These are phyloP conservation scores for Westerdykella sp. DNA, from an alignment of 2,329 filamentous ascomycete species.

Conservation along the genomic window DNA sequence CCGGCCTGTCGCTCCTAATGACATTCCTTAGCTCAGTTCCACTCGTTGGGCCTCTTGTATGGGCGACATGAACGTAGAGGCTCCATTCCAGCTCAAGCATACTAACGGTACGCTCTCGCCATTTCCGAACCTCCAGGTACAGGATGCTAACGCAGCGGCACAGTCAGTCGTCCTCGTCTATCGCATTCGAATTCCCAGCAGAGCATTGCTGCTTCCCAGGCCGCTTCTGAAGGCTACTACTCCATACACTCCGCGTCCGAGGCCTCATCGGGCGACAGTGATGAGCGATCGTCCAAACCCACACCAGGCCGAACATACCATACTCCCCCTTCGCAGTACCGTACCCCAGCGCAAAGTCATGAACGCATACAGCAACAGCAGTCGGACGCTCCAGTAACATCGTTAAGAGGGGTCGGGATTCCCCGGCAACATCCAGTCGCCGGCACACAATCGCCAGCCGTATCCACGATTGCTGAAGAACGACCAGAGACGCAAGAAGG, in stretches of 20 bases:
- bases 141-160: constrained; percentile 10
- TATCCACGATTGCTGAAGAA: constrained; percentile 32
- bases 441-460: constrained; percentile 15
- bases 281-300: constrained; percentile 26
- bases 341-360: constrained; percentile 33
- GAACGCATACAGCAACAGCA: constrained; percentile 26
- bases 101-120: constrained; percentile 33
- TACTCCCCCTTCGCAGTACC: constrained; percentile 32
- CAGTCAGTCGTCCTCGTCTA: constrained; percentile 38
- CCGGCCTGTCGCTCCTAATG: constrained; percentile 15
- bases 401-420: constrained; percentile 28
- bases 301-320: constrained; percentile 16
- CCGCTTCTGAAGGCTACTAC: constrained; percentile 48
- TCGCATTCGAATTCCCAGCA: constrained; percentile 40
- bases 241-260: constrained; percentile 37
- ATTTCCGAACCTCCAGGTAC: constrained; percentile 1
- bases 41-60: constrained; percentile 19
- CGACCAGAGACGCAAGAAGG: constrained; percentile 21
- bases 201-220: constrained; percentile 44
- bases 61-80: constrained; percentile 34
- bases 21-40: constrained; percentile 23
- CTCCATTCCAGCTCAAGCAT: constrained; percentile 36
- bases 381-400: constrained; percentile 25
- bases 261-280: constrained; percentile 32
- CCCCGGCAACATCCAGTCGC: constrained; percentile 22